Evolutionary conservation across 164 flowering plant genomes (phyloP), one percentile per base, ranked within the genome.

Genomic region (Vitis rotundifolia): DNA sequence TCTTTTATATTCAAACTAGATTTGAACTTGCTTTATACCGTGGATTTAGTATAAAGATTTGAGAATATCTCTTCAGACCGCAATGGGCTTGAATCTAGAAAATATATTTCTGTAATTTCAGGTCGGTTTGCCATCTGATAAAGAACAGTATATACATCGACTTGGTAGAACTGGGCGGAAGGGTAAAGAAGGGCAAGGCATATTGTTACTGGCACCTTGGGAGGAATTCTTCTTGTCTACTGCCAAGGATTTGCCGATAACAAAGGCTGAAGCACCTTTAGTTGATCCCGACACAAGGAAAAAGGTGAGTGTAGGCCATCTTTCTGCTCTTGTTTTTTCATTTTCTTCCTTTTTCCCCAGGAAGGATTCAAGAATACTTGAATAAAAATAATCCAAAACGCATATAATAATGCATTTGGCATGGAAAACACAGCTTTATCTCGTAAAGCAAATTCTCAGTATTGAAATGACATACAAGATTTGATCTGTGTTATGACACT

Each of bases 151-250:
- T 61, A 89, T 96, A 59, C 99, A 96, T 77, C 83, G 99, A 28
- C 92, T 96, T 59, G 99, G 99, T 65, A 87, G 98, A 81, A 96
- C 99, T 5, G 99, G 99, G 8, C 87, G 99, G 15, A 96, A 88
- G 75, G 99, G 98, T 22, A 96, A 96, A 85, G 95, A 93, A 85
- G 99, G 99, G 59, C 79, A 87, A 73, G 99, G 99, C 49, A 82
- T 96, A 73, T 80, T 96, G 79, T 50, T 96, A 75, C 78, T 96
- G 57, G 90, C 98, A 22, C 97, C 99, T 1, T 96, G 98, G 98
- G 99, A 96, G 80, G 97, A 96, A 58, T 90, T 76, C 89, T 96
- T 96, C 74, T 76, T 91, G 68, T 86, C 95, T 28, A 75, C 79
- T 14, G 51, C 91, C 66, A 87, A 79, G 72, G 94, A 90, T 71